Evolutionary conservation across 768 basidiomycete species (phyloP).

Genomic region (Agaricus sinodeliciosus): DNA sequence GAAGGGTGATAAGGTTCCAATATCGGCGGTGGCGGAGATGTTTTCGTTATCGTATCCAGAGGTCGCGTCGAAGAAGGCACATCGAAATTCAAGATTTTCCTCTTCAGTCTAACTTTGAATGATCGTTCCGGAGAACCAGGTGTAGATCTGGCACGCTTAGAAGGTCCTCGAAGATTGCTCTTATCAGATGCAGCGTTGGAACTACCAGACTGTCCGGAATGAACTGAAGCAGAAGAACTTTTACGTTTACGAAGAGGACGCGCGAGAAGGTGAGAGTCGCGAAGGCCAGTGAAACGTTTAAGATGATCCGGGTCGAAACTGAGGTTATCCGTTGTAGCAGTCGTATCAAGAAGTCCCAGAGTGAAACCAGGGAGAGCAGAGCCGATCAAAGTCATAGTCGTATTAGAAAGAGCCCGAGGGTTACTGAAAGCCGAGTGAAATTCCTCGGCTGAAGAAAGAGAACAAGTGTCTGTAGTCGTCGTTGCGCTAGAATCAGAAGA

Average conservation of each 20-base stretch:
- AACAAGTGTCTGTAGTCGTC: neutral
- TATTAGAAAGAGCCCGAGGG: neutral
- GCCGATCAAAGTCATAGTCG: neutral
- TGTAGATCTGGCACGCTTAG: conserved; percentile 38
- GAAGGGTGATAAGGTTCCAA: neutral
- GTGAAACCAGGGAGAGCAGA: neutral
- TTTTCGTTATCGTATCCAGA: neutral
- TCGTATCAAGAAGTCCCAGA: neutral
- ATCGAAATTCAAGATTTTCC: conserved; percentile 25
- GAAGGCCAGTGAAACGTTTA: neutral
- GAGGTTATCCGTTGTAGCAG: conserved; percentile 5
- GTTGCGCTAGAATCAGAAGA: conserved; percentile 1
- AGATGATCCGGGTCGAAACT: conserved; percentile 11
- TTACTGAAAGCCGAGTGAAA: neutral
- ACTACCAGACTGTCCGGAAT: too few relatives aligned
- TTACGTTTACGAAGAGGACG: conserved; percentile 6
- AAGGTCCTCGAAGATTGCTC: conserved; percentile 35
- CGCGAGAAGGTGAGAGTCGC: conserved; percentile 6
- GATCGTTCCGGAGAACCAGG: conserved; percentile 36
- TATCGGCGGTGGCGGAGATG: neutral
- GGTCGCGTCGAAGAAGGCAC: conserved; percentile 12
- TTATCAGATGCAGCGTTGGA: conserved; percentile 18
- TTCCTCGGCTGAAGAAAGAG: neutral
- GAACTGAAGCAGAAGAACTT: neutral
- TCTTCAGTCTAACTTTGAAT: conserved; percentile 35